Conservation (phyloP, 2,329 filamentous ascomycete genomes). For the Calonectria pauciramosa region DNA sequence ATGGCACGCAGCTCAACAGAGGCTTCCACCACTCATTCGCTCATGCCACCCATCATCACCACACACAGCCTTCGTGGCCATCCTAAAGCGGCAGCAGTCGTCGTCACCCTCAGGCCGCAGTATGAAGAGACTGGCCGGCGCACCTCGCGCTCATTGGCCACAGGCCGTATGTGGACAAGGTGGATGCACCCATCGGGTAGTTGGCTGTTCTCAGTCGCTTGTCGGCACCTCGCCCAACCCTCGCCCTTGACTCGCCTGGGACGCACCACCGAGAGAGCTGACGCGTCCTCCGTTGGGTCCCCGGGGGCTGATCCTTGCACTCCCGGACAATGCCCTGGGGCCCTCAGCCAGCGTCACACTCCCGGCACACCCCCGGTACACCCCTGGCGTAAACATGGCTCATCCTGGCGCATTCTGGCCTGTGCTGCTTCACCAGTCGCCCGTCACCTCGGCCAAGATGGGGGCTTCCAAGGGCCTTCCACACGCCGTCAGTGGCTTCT, state of each 20-base stretch:
- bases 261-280: constrained; percentile 46
- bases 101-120: constrained; percentile 51
- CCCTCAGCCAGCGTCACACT: constrained; percentile 24
- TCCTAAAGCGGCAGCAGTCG: constrained; percentile 45
- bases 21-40: neutral
- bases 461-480: constrained; percentile 31
- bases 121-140: neutral
- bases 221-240: constrained; percentile 32
- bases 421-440: constrained; percentile 7
- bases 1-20: neutral
- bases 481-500: constrained; percentile 39
- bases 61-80: constrained; percentile 35
- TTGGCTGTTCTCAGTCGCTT: constrained; percentile 24
- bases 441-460: constrained; percentile 10
- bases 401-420: constrained; percentile 14
- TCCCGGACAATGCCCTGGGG: constrained; percentile 42
- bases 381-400: constrained; percentile 11
- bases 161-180: constrained; percentile 15
- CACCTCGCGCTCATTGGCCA: constrained; percentile 12
- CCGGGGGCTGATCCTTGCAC: constrained; percentile 43
- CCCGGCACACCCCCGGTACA: constrained; percentile 11
- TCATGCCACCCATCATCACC: constrained; percentile 32
- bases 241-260: constrained; percentile 38
- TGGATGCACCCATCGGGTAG: constrained; percentile 29
- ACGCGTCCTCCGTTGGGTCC: constrained; percentile 46